Conservation (phyloP, 1,284 basidiomycete genomes). For the Apiotrichum mycotoxinovorans region DNA sequence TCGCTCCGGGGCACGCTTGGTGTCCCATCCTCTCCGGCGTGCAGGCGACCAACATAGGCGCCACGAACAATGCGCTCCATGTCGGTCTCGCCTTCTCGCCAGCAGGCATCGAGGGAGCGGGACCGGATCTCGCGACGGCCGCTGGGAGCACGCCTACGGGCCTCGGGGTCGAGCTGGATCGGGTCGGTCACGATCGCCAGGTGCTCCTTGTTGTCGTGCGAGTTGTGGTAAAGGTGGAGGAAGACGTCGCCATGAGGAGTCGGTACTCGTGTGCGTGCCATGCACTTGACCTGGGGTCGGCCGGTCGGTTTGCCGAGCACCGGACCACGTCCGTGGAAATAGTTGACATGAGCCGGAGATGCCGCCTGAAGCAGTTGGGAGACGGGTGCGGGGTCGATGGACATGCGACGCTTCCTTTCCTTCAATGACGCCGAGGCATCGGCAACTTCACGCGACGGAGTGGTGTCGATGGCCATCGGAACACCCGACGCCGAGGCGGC, state of each 20-base stretch:
- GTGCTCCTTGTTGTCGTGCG: slow-evolving; percentile 93
- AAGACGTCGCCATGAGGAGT: slow-evolving; percentile 93
- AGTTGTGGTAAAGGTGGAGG: slow-evolving; percentile 75
- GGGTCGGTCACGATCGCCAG: slow-evolving; percentile 95
- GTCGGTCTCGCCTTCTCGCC: slow-evolving; percentile 82
- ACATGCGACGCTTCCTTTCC: slow-evolving; percentile 39
- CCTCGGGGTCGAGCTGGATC: slow-evolving; percentile 60
- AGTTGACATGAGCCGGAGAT: slow-evolving; percentile 25
- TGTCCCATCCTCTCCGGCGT: slow-evolving; percentile 32
- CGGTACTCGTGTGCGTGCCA: slow-evolving; percentile 94
- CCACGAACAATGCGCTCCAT: slow-evolving; percentile 91
- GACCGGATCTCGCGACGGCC: slow-evolving; percentile 65
- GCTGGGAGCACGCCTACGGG: slow-evolving; percentile 42
- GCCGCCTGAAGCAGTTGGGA: slow-evolving; percentile 38
- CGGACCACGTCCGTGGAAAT: slow-evolving; percentile 15
- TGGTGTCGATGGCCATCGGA: background rate
- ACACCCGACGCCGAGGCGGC: background rate
- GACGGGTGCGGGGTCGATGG: slow-evolving; percentile 43
- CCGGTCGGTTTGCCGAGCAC: slow-evolving; percentile 7
- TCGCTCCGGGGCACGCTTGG: slow-evolving; percentile 24
- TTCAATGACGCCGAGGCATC: background rate
- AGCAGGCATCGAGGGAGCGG: slow-evolving; percentile 74
- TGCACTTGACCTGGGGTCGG: slow-evolving; percentile 57
- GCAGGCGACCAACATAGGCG: slow-evolving; percentile 82
- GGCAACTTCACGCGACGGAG: background rate